phyloP scores from a whole-genome alignment of 2,329 filamentous ascomycete species.

The Nannizzia gypsea region DNA sequence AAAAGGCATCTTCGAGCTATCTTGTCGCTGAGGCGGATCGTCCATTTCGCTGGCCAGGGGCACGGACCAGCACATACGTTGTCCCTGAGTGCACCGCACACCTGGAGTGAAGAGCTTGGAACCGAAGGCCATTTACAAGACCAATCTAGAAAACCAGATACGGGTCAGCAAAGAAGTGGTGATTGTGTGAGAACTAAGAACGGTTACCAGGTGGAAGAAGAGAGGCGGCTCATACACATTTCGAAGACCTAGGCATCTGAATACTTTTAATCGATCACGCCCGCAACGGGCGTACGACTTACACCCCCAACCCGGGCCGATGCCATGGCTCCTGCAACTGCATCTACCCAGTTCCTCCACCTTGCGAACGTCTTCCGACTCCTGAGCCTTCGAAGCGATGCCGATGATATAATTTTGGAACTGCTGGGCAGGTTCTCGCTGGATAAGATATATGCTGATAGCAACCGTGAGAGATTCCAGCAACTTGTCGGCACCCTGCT shows the following conservation, averaged over 20 bases:
- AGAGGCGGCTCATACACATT: neutral
- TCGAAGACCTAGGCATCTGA: neutral
- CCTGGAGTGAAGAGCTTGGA: neutral
- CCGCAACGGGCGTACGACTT: neutral
- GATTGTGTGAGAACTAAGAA: too few species aligned
- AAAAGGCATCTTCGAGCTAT: slow-evolving; percentile 1
- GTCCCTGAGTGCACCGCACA: neutral
- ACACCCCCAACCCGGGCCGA: neutral
- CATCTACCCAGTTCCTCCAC: slow-evolving; percentile 29
- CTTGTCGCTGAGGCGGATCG: neutral
- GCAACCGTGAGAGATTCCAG: slow-evolving; percentile 27
- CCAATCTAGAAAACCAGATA: too few species aligned
- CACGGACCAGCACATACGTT: neutral
- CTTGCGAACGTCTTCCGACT: slow-evolving; percentile 28
- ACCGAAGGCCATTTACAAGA: neutral
- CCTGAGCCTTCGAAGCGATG: slow-evolving; percentile 30
- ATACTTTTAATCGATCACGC: neutral
- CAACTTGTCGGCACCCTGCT: slow-evolving; percentile 27
- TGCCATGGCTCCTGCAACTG: slow-evolving; percentile 15
- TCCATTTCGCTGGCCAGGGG: neutral
- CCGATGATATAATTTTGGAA: slow-evolving; percentile 33
- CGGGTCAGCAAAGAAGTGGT: too few species aligned
- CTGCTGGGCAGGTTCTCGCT: slow-evolving; percentile 34
- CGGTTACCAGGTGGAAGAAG: neutral
- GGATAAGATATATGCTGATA: slow-evolving; percentile 31